phyloP scores from a whole-genome alignment of 2,329 filamentous ascomycete species.

The Fusarium sp. region DNA sequence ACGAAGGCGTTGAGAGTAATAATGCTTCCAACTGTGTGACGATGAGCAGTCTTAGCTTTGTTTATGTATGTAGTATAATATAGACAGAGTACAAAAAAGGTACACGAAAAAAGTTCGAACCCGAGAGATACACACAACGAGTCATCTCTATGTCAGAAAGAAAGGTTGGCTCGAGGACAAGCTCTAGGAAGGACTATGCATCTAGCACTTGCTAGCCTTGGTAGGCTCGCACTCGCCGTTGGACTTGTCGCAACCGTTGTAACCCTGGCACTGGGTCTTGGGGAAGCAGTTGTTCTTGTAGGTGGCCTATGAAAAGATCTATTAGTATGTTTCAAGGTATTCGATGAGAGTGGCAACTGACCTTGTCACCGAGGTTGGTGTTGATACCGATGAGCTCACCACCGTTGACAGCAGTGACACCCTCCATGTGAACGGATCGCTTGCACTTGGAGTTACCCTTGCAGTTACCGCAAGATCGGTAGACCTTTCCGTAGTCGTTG shows the following conservation, averaged over 20 bases:
- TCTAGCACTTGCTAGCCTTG: constrained; percentile 46
- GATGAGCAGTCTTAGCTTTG: neutral
- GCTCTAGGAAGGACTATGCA: neutral
- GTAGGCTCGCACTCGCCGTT: constrained; percentile 45
- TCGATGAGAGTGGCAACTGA: neutral
- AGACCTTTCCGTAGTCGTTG: constrained; percentile 59
- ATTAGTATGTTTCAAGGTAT: constrained; percentile 5
- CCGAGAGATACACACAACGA: neutral
- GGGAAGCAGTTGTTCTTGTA: constrained; percentile 47
- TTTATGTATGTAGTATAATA: neutral
- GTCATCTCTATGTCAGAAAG: neutral
- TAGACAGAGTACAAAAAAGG: neutral
- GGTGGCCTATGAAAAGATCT: constrained; percentile 29
- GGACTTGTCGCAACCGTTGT: constrained; percentile 46
- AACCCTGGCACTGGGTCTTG: constrained; percentile 46
- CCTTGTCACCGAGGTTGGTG: constrained; percentile 51
- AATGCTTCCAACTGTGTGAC: neutral
- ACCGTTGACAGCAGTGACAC: constrained; percentile 52
- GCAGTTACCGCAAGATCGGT: constrained; percentile 45
- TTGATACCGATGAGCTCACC: constrained; percentile 57
- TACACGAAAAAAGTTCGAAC: neutral
- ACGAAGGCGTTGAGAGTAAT: neutral
- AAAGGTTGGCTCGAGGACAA: neutral
- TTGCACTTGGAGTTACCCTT: constrained; percentile 49
- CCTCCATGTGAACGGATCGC: constrained; percentile 58